These are phyloP conservation scores for Nannochloropsis gaditana DNA, from an alignment of 108 stramenopile species.

Conservation along the genomic window DNA sequence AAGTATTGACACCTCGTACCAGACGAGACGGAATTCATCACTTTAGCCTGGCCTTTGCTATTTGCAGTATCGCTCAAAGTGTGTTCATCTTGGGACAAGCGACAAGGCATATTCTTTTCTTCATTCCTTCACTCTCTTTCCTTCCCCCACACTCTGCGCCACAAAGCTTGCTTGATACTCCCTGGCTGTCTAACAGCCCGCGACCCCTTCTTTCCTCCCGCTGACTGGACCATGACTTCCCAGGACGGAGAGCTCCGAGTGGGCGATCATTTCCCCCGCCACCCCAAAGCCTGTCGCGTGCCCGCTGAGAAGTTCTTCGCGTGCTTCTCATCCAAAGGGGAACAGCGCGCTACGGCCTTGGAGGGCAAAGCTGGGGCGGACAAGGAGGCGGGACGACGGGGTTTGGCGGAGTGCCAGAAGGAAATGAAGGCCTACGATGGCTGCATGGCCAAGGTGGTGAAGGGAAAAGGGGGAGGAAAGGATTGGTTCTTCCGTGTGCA, in stretches of 20 bases:
- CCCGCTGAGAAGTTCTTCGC: neutral
- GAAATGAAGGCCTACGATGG: constrained; percentile 6
- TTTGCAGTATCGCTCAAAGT: no score
- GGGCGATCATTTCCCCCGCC: neutral
- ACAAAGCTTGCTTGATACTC: no score
- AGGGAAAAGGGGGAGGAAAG: neutral
- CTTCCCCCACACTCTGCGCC: no score
- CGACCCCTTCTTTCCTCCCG: neutral
- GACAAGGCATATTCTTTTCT: no score
- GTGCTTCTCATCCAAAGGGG: neutral
- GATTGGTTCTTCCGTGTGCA: neutral
- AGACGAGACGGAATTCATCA: no score
- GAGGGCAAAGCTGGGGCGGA: constrained; percentile 7
- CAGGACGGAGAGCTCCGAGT: neutral
- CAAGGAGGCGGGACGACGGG: neutral
- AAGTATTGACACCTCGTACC: no score
- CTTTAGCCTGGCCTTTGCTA: no score
- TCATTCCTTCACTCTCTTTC: no score
- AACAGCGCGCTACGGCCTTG: neutral
- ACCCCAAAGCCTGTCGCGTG: neutral
- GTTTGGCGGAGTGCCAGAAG: neutral
- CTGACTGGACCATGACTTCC: neutral
- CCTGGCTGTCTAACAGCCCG: no score
- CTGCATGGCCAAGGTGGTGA: neutral
- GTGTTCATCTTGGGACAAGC: no score